phyloP scores from a whole-genome alignment of 2,329 filamentous ascomycete genomes.

The Talaromyces albobiverticillius region DNA sequence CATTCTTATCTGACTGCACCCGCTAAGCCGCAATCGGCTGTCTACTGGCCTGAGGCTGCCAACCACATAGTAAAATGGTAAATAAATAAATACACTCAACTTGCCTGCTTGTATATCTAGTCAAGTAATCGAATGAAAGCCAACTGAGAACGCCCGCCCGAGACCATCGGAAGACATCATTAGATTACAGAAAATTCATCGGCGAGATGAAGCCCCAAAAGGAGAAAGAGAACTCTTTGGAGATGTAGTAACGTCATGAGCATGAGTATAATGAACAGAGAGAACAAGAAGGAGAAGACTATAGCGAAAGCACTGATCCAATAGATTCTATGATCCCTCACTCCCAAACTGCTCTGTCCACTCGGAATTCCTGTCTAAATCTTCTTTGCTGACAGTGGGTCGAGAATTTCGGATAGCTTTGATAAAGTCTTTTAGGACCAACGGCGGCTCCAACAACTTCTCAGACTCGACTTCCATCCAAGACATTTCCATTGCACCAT shows the following conservation, averaged over 20 bases:
- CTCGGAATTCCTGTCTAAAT: slow-evolving; percentile 78
- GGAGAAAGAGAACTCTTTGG: too few relatives aligned
- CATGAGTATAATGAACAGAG: neutral
- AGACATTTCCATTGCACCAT: slow-evolving; percentile 83
- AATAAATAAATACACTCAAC: too few relatives aligned
- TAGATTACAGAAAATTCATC: neutral
- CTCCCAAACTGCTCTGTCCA: slow-evolving; percentile 98
- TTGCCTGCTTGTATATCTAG: too few relatives aligned
- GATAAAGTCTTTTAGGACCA: slow-evolving; percentile 87
- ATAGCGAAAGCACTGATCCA: neutral
- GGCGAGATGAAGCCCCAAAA: neutral
- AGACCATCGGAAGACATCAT: neutral
- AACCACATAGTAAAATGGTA: too few relatives aligned
- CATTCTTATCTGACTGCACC: too few relatives aligned
- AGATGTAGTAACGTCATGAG: neutral
- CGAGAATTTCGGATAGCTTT: slow-evolving; percentile 84
- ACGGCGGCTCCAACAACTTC: slow-evolving; percentile 77
- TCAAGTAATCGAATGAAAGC: neutral
- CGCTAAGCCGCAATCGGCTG: neutral
- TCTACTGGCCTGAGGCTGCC: too few relatives aligned
- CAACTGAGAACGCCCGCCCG: neutral
- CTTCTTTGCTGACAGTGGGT: slow-evolving; percentile 85
- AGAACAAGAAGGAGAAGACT: neutral
- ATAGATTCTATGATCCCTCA: slow-evolving; percentile 61
- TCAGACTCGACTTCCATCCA: slow-evolving; percentile 87